Evolutionary conservation across 345 rosid species (phyloP).

Genomic region (Eucalyptus sp.): DNA sequence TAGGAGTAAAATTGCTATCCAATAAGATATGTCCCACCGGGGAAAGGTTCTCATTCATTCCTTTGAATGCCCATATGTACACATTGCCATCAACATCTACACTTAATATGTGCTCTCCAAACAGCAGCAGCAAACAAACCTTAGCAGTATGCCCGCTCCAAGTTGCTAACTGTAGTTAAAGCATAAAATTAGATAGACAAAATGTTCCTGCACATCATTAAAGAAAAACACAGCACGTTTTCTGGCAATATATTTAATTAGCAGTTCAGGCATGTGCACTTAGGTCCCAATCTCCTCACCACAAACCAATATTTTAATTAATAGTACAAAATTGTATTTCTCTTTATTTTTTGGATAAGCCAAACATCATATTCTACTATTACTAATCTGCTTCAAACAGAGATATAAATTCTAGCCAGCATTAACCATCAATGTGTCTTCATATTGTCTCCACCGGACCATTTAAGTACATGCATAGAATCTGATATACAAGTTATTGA

Average conservation of each 20-base stretch:
- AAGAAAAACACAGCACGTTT: neutral
- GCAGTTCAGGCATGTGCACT: neutral
- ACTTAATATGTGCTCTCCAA: constrained; percentile 80
- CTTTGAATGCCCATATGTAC: constrained; percentile 80
- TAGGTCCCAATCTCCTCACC: neutral
- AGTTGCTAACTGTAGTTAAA: constrained; percentile 46
- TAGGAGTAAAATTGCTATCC: constrained; percentile 48
- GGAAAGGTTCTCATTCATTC: constrained; percentile 37
- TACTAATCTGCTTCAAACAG: neutral
- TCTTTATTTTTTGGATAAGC: neutral
- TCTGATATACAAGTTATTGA: neutral
- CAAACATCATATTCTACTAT: neutral
- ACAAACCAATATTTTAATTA: neutral
- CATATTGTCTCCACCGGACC: neutral
- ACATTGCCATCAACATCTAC: constrained; percentile 64
- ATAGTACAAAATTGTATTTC: neutral
- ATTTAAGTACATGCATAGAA: neutral
- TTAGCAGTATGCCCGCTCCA: constrained; percentile 83
- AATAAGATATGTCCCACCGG: constrained; percentile 60
- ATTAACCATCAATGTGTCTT: neutral
- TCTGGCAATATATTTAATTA: neutral
- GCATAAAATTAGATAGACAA: neutral
- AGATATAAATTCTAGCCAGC: neutral
- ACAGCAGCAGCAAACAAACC: constrained; percentile 56
- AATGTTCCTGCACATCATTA: neutral